These are phyloP conservation scores for Globisporangium okanoganense DNA, from an alignment of 352 stramenopile genomes.

Conservation along the genomic window DNA sequence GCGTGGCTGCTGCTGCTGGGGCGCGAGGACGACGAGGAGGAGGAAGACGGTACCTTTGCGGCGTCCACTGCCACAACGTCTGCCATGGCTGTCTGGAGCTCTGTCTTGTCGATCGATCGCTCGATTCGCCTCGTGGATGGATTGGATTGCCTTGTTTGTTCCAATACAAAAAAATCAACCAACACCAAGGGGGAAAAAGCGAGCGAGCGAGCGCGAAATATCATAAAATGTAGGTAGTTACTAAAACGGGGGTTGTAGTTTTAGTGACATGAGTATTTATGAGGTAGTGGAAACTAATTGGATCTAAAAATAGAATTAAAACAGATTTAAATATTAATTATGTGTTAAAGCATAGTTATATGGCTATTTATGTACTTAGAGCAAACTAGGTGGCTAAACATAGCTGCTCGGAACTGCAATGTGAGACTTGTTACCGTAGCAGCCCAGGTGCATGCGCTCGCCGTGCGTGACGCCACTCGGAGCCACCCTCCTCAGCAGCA, in stretches of 20 bases:
- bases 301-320: background rate
- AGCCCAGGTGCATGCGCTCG: background rate
- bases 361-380: background rate
- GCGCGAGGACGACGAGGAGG: conserved; percentile 12
- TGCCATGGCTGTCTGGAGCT: conserved; percentile 16
- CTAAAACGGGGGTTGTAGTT: background rate
- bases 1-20: conserved; percentile 5
- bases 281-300: background rate
- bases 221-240: background rate
- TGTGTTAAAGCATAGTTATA: background rate
- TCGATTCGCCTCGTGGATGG: background rate
- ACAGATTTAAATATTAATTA: background rate
- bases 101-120: background rate
- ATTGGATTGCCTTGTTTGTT: background rate
- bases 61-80: conserved; percentile 18
- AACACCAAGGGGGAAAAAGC: background rate
- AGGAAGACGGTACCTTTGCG: conserved; percentile 8
- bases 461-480: background rate
- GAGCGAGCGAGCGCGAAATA: background rate
- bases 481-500: background rate
- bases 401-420: background rate
- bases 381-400: background rate
- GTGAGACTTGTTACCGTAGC: background rate
- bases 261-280: background rate
- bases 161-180: background rate